Conservation (phyloP, 2,329 filamentous ascomycete genomes). For the Nigrograna mackinnonii region DNA sequence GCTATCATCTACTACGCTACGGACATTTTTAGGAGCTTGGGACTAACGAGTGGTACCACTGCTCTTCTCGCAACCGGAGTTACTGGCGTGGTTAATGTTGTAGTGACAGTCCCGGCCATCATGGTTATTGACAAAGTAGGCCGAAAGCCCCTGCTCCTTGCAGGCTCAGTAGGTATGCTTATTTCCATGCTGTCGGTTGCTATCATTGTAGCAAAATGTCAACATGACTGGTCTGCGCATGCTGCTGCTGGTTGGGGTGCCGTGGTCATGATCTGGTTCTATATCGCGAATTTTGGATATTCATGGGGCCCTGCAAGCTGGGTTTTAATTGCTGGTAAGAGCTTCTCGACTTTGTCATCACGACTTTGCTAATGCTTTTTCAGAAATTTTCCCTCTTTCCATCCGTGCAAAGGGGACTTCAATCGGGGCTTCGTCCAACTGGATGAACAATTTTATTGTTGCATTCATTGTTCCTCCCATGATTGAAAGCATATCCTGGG, state of each 20-base stretch:
- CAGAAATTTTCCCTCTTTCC: constrained; percentile 74
- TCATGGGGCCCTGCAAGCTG: constrained; percentile 75
- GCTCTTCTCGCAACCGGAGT: constrained; percentile 72
- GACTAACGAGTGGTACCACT: constrained; percentile 49
- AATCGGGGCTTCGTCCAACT: constrained; percentile 74
- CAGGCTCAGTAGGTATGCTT: constrained; percentile 72
- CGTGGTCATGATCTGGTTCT: constrained; percentile 73
- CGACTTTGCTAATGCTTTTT: too few relatives aligned
- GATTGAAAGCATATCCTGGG: constrained; percentile 61
- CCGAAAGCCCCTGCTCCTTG: constrained; percentile 64
- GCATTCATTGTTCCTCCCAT: constrained; percentile 71
- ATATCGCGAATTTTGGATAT: constrained; percentile 75
- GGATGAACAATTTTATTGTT: constrained; percentile 77
- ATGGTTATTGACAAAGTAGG: constrained; percentile 68
- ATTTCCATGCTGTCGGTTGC: constrained; percentile 73
- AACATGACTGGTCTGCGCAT: constrained; percentile 60
- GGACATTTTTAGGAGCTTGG: constrained; percentile 25
- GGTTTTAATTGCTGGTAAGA: too few relatives aligned
- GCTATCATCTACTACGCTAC: constrained; percentile 44
- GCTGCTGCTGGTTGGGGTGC: constrained; percentile 70
- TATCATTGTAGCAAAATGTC: constrained; percentile 67
- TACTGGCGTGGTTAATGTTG: constrained; percentile 71
- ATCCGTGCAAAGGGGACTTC: constrained; percentile 71
- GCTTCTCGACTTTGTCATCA: too few relatives aligned
- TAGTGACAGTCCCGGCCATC: constrained; percentile 68